Base-by-base conservation (phyloP, 108 stramenopile species). In the Skeletonema grethae region DNA sequence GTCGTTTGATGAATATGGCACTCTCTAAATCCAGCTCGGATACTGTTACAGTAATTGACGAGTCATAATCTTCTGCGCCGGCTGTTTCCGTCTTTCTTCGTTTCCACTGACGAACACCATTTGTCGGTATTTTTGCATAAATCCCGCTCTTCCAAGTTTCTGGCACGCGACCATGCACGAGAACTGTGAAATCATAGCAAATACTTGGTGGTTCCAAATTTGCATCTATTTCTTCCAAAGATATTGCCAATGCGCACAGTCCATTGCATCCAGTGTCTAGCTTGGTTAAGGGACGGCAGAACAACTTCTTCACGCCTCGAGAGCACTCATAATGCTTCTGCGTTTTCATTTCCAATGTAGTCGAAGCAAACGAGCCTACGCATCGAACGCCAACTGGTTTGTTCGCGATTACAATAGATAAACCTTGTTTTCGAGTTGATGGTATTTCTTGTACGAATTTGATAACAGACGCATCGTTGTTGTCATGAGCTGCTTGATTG, bases 211-310 rank as follows among this genome's bases (percentile, higher is more conserved):
- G 22, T 0, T 53, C 39, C 56, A 74, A 25, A 58, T 5, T 25
- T 12, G 25, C 25, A 28, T 28, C 56, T 65, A 11, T 43, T n/a
- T 20, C 16, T 31, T 66, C 50, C 7, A 16, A 25, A 24, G 16
- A 11, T 29, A 36, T 61, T 28, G 35, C 32, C 29, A 89, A 12
- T 5, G 70, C 82, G 63, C 88, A 88, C 3, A 89, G 43, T 11
- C 89, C 89, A 20, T 69, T 31, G 62, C 86, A 87, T 13, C 82
- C 84, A 1, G 86, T 85, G 58, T 89, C 88, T n/a, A 89, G 63
- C 34, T 79, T 76, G 7, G 84, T 75, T 7, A 86, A 5, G 8
- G 75, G 55, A 4, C 63, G 48, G 61, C 72, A 89, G 2, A 16
- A 53, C 11, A 61, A 12, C 10, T 60, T 53, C 62, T 76, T 78